A percentile compares a stretch with the other conserved stretches of the same genome.
Conservation (phyloP, 1,139 yeast species). For the Lodderomyces orthopsilosis region DNA sequence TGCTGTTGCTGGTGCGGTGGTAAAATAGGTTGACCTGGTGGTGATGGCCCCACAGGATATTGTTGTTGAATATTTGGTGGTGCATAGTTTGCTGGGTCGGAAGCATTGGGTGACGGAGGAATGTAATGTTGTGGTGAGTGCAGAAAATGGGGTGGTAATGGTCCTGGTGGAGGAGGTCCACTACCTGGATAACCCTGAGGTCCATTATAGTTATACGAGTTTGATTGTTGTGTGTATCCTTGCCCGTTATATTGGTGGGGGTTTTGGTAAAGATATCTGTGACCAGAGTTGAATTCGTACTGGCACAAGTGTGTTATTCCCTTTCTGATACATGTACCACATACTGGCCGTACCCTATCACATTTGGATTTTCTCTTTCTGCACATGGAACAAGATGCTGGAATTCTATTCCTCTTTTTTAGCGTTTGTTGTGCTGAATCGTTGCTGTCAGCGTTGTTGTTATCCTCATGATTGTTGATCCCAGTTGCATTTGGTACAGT, state of each 20-base stretch:
- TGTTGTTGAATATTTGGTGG: not conserved
- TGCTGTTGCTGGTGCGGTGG: not conserved
- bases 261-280: constrained; percentile 1
- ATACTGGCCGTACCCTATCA: constrained; percentile 65
- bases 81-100: constrained; percentile 4
- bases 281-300: constrained; percentile 35
- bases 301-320: constrained; percentile 73
- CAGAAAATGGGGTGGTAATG: constrained; percentile 1
- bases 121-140: constrained; percentile 4
- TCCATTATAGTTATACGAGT: constrained; percentile 1
- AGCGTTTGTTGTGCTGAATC: constrained; percentile 13
- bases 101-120: constrained; percentile 5
- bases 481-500: not conserved
- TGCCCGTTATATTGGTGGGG: not conserved
- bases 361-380: constrained; percentile 50
- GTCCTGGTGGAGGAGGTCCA: not conserved
- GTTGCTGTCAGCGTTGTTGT: not conserved
- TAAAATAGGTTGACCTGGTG: too few relatives aligned
- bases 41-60: constrained; percentile 1
- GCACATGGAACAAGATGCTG: constrained; percentile 48
- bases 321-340: constrained; percentile 69
- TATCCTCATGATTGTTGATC: not conserved
- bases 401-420: constrained; percentile 37
- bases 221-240: not conserved
- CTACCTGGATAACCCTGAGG: not conserved